phyloP scores from a whole-genome alignment of 805 yeast species.

The Priceomyces haplophilus region DNA sequence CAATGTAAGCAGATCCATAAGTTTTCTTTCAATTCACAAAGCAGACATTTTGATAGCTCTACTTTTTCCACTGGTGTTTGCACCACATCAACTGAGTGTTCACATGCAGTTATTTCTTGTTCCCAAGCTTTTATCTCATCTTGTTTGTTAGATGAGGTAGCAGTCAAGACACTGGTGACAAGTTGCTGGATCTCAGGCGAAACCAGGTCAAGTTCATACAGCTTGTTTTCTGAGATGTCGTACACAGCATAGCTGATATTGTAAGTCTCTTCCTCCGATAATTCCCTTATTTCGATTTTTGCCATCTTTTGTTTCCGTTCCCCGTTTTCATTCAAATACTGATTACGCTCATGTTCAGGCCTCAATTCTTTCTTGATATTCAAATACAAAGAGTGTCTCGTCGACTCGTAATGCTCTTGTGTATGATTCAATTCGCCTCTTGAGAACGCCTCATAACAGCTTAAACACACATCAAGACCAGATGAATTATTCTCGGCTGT shows the following conservation, averaged over 20 bases:
- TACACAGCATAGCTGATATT: constrained; percentile 44
- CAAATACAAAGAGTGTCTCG: constrained; percentile 56
- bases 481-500: constrained; percentile 47
- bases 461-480: constrained; percentile 75
- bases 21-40: constrained; percentile 69
- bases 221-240: constrained; percentile 29
- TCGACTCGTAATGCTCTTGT: constrained; percentile 48
- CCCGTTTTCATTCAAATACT: constrained; percentile 18
- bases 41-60: constrained; percentile 45
- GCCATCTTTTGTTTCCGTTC: constrained; percentile 45
- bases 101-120: constrained; percentile 77
- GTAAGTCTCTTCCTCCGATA: constrained; percentile 60
- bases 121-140: constrained; percentile 91
- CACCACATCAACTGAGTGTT: constrained; percentile 60
- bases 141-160: constrained; percentile 57
- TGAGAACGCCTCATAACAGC: constrained; percentile 70
- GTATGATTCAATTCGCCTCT: constrained; percentile 50
- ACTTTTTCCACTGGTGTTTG: constrained; percentile 26
- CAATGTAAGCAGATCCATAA: constrained; percentile 91
- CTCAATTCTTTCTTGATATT: constrained; percentile 55
- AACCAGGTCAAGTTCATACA: constrained; percentile 19
- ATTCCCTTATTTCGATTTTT: constrained; percentile 65
- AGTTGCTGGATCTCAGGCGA: constrained; percentile 22
- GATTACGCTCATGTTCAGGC: constrained; percentile 28
- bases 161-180: constrained; percentile 46